Evolutionary conservation across 2,329 filamentous ascomycete genomes (phyloP).

Genomic region (Trichoderma koningiopsis): DNA sequence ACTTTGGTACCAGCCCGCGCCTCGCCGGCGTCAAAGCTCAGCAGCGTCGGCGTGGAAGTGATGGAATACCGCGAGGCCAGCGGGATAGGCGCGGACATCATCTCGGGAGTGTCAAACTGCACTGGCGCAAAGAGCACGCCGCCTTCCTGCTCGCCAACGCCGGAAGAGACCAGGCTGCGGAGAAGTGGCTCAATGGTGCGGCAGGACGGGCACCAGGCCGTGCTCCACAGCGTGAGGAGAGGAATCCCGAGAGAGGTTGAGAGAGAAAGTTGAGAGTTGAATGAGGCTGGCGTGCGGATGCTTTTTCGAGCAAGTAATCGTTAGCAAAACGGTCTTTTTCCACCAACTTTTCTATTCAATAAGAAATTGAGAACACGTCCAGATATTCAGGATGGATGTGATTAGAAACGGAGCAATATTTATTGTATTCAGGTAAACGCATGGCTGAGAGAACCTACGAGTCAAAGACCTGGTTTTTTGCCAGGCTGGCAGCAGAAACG

Average conservation of each 20-base stretch:
- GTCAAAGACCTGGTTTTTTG: constrained; percentile 30
- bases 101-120: constrained; percentile 60
- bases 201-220: constrained; percentile 60
- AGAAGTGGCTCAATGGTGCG: constrained; percentile 53
- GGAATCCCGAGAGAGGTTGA: constrained; percentile 56
- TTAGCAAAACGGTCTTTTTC: not conserved
- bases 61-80: constrained; percentile 61
- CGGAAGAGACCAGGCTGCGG: constrained; percentile 50
- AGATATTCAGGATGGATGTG: not conserved
- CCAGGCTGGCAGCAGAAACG: not conserved
- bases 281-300: constrained; percentile 56
- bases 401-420: not conserved
- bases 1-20: constrained; percentile 53
- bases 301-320: constrained; percentile 38
- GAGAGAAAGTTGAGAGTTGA: constrained; percentile 58
- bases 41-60: constrained; percentile 57
- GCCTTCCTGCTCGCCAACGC: constrained; percentile 57
- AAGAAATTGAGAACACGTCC: not conserved
- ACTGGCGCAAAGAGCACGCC: constrained; percentile 57
- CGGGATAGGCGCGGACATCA: constrained; percentile 45
- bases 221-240: constrained; percentile 63
- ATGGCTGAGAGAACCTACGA: constrained; percentile 25
- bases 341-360: too few relatives aligned
- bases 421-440: not conserved
- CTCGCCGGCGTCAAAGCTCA: constrained; percentile 60